These are phyloP conservation scores for Hymenoscyphus albidus DNA, from an alignment of 2,329 filamentous ascomycete genomes.

Conservation along the genomic window DNA sequence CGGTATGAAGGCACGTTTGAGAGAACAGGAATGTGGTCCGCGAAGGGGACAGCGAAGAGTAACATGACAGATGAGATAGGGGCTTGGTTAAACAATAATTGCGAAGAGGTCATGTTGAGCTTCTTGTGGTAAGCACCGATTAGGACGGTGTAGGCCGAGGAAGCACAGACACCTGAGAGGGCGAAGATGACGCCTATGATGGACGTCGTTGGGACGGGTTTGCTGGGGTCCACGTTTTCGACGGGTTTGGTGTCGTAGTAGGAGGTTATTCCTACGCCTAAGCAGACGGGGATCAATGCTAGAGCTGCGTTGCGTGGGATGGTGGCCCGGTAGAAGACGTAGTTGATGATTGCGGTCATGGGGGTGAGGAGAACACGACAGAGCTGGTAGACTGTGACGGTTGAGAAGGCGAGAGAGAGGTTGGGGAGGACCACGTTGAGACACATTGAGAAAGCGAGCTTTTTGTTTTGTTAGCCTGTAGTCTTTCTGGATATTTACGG, in stretches of 20 bases:
- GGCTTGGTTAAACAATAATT: constrained; percentile 43
- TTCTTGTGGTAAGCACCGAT: constrained; percentile 43
- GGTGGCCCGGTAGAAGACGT: constrained; percentile 26
- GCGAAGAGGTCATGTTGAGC: constrained; percentile 41
- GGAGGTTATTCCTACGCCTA: constrained; percentile 44
- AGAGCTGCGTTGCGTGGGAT: constrained; percentile 27
- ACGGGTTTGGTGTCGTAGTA: constrained; percentile 41
- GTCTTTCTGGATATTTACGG: background rate
- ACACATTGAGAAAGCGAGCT: constrained; percentile 31
- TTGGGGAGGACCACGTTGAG: constrained; percentile 32
- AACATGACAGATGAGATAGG: constrained; percentile 42
- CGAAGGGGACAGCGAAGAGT: constrained; percentile 41
- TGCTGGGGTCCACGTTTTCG: constrained; percentile 33
- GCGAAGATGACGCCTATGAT: constrained; percentile 59
- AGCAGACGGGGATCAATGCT: constrained; percentile 36
- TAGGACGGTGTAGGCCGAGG: constrained; percentile 27
- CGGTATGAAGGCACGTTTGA: constrained; percentile 32
- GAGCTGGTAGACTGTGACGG: constrained; percentile 33
- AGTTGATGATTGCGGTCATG: constrained; percentile 32
- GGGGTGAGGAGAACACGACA: constrained; percentile 32
- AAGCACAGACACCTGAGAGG: constrained; percentile 55
- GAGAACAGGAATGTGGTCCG: constrained; percentile 38
- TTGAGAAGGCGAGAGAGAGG: constrained; percentile 29
- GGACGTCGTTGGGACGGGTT: constrained; percentile 42
- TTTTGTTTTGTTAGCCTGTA: background rate